Conservation (phyloP, 1,139 yeast species). For the Saccharomyces hybrid region DNA sequence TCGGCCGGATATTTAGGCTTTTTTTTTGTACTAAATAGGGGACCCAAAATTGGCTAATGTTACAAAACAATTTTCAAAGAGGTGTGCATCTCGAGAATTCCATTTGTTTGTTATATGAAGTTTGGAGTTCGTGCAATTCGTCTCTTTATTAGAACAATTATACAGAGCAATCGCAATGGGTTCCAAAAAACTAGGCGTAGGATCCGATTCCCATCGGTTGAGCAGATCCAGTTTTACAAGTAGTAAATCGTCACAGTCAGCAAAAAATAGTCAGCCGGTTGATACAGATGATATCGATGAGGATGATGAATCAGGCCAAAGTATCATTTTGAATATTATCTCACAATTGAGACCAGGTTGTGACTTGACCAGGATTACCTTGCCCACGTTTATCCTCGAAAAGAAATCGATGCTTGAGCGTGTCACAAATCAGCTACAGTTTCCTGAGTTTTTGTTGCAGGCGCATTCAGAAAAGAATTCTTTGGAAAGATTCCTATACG, state of each 20-base stretch:
- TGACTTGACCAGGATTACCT: constrained; percentile 80
- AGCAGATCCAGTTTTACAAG: neutral
- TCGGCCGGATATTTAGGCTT: constrained; percentile 1
- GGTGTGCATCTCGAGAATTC: neutral
- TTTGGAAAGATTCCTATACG: constrained; percentile 57
- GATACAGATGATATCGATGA: constrained; percentile 74
- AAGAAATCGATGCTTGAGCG: constrained; percentile 95
- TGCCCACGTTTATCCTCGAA: constrained; percentile 91
- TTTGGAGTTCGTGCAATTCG: neutral
- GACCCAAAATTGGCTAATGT: neutral
- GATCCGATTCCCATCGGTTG: neutral
- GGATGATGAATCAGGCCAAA: constrained; percentile 82
- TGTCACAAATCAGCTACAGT: constrained; percentile 81
- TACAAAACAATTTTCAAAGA: neutral
- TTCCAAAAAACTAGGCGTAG: neutral
- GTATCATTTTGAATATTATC: constrained; percentile 75
- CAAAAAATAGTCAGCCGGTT: constrained; percentile 2
- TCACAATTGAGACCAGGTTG: constrained; percentile 89
- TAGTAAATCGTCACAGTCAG: neutral
- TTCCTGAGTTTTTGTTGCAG: constrained; percentile 62
- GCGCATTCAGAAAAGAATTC: constrained; percentile 59
- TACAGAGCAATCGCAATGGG: neutral
- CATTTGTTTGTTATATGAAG: neutral
- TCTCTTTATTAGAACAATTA: neutral
- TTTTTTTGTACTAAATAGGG: neutral